These are phyloP conservation scores for Acanthamoeba castellanii DNA, from an alignment of 208 protist genomes.

Conservation along the genomic window DNA sequence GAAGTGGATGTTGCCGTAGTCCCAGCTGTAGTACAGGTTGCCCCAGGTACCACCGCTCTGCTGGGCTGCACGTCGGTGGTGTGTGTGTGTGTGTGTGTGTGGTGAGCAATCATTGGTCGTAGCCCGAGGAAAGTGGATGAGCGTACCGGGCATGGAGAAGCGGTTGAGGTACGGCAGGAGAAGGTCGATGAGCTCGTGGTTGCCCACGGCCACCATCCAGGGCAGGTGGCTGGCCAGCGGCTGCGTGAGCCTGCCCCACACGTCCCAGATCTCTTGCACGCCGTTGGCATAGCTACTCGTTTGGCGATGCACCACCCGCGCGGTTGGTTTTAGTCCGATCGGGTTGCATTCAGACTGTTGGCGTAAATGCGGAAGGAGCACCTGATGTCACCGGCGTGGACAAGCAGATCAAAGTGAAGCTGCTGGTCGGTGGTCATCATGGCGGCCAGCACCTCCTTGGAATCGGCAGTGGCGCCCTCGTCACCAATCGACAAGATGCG, in stretches of 20 bases:
- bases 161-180: conserved; percentile 22
- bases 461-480: conserved; percentile 21
- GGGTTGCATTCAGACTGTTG: too few species aligned
- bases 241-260: conserved; percentile 29
- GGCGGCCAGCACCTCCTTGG: conserved; percentile 48
- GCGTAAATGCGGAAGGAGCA: neutral
- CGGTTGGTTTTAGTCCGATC: too few species aligned
- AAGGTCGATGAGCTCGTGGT: conserved; percentile 56
- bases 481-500: conserved; percentile 12
- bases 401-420: conserved; percentile 19
- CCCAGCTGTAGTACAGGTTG: conserved; percentile 74
- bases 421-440: conserved; percentile 28
- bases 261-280: conserved; percentile 13
- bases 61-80: too few species aligned
- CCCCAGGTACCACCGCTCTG: conserved; percentile 43
- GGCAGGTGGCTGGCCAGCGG: conserved; percentile 22
- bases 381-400: conserved; percentile 46
- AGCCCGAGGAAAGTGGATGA: too few species aligned
- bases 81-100: too few species aligned
- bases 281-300: conserved; percentile 33
- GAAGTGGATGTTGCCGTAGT: conserved; percentile 73
- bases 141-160: conserved; percentile 50
- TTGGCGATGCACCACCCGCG: too few species aligned
- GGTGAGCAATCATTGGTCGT: too few species aligned
- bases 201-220: conserved; percentile 57